Evolutionary conservation across 164 flowering plant genomes (phyloP).

Genomic region (Paratinospora sagittata): DNA sequence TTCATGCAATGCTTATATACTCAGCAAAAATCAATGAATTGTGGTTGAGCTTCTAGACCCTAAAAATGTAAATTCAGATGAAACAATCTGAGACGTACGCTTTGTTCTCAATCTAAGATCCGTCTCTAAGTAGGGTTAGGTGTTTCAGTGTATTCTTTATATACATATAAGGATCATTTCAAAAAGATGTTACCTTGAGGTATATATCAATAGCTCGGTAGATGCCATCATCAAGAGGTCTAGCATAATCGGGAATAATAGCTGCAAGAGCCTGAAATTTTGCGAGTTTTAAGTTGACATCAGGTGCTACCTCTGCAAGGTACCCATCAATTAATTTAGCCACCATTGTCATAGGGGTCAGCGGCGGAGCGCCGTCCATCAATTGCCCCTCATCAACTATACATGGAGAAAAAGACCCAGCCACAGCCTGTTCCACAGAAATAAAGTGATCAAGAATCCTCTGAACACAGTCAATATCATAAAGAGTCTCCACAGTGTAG

Average conservation of each 20-base stretch:
- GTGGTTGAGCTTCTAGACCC: too few species aligned
- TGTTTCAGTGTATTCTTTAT: too few species aligned
- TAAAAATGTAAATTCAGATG: too few species aligned
- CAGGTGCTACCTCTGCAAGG: constrained; percentile 74
- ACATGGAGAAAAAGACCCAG: constrained; percentile 27
- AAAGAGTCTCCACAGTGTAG: constrained; percentile 56
- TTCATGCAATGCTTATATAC: too few species aligned
- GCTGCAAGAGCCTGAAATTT: constrained; percentile 70
- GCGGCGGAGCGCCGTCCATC: constrained; percentile 31
- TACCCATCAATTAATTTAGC: constrained; percentile 66
- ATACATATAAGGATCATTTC: too few species aligned
- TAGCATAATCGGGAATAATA: constrained; percentile 65
- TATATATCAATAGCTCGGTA: constrained; percentile 78
- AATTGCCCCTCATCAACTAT: constrained; percentile 47
- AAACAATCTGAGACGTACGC: too few species aligned
- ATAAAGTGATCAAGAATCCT: constrained; percentile 66
- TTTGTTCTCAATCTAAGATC: too few species aligned
- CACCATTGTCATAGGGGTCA: constrained; percentile 56
- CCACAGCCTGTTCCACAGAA: constrained; percentile 26
- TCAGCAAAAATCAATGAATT: too few species aligned
- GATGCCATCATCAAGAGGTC: constrained; percentile 63
- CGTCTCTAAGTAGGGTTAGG: background rate
- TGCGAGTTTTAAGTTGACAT: constrained; percentile 48
- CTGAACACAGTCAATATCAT: constrained; percentile 68
- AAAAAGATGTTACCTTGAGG: constrained; percentile 48